Evolutionary conservation across 352 stramenopile genomes (phyloP).

Genomic region (Pythium brassicae): DNA sequence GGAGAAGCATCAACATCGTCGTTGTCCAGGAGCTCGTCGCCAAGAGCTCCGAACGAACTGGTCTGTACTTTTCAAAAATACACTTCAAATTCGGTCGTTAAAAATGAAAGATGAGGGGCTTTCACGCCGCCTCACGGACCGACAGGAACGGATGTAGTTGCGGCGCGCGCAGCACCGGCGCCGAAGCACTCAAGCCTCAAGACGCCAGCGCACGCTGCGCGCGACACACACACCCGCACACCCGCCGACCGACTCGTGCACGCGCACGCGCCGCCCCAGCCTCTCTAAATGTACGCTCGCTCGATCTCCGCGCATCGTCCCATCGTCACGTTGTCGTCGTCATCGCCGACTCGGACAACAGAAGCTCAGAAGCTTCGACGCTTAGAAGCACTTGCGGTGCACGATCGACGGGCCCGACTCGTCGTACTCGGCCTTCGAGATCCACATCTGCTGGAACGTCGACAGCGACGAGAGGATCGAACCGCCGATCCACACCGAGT

Average conservation of each 20-base stretch:
- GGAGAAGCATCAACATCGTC: not conserved
- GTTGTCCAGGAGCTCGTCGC: no score
- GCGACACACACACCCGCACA: conserved; percentile 22
- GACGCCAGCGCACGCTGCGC: not conserved
- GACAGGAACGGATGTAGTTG: no score
- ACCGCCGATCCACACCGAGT: conserved; percentile 97
- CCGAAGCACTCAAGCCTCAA: conserved; percentile 61
- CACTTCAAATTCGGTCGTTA: conserved; percentile 5
- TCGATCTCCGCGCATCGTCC: no score
- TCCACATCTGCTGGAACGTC: conserved; percentile 99
- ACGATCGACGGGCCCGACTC: conserved; percentile 95
- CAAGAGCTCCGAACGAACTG: no score
- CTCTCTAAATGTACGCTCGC: no score
- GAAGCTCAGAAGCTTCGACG: no score
- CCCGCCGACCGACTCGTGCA: not conserved
- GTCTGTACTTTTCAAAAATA: not conserved
- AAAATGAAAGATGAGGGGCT: conserved; percentile 6
- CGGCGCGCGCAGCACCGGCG: not conserved
- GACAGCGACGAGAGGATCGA: conserved; percentile 96
- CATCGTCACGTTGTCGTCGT: no score
- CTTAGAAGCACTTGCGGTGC: conserved; percentile 89
- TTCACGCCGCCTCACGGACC: not conserved
- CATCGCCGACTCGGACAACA: no score
- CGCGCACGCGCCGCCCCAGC: not conserved
- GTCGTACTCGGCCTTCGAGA: conserved; percentile 97